A percentile compares a stretch with the other conserved stretches of the same genome.
Evolutionary conservation across 257 asterid genomes (phyloP).

Genomic region (Nicotiana benthamiana): DNA sequence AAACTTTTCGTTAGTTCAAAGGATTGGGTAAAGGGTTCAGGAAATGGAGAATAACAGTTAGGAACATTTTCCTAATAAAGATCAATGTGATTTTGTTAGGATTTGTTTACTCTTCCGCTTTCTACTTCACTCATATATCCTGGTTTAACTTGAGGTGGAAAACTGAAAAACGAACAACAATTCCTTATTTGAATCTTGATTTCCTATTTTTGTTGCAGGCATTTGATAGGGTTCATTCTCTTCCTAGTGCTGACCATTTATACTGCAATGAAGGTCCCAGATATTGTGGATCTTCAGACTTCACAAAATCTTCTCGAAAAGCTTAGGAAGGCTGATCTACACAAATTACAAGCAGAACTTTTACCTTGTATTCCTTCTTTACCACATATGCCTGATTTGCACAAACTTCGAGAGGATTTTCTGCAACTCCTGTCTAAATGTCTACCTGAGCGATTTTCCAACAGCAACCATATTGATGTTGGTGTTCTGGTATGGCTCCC

Average conservation of each 20-base stretch:
- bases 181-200: background rate
- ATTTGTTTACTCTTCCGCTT: background rate
- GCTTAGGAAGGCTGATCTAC: constrained; percentile 68
- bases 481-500: constrained; percentile 54
- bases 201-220: constrained; percentile 52
- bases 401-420: constrained; percentile 47
- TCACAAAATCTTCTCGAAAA: constrained; percentile 55
- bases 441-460: constrained; percentile 60
- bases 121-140: background rate
- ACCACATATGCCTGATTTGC: constrained; percentile 72
- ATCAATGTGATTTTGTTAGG: background rate
- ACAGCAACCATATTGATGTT: constrained; percentile 48
- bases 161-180: background rate
- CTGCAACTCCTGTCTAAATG: constrained; percentile 73
- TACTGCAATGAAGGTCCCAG: constrained; percentile 79
- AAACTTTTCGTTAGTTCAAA: background rate
- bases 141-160: background rate
- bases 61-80: background rate
- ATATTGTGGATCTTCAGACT: constrained; percentile 57
- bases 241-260: constrained; percentile 82
- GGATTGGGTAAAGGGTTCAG: background rate
- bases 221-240: constrained; percentile 93
- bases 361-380: constrained; percentile 64
- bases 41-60: background rate
- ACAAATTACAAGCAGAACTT: constrained; percentile 9